phyloP scores from a whole-genome alignment of 148 eudicot genomes.

The Silene conica region DNA sequence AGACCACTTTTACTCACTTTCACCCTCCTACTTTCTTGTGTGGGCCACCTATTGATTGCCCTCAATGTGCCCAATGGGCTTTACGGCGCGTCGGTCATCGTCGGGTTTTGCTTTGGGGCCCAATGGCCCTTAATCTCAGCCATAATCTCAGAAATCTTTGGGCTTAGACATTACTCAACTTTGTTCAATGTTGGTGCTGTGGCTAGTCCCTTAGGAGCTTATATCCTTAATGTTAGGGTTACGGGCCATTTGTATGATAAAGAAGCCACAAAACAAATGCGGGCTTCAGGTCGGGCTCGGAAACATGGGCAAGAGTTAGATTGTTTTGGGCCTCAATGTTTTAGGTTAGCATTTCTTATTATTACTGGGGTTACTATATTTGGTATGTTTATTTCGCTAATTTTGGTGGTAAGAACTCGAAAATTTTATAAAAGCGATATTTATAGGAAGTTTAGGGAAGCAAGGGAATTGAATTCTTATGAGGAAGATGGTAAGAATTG shows the following conservation, averaged over 20 bases:
- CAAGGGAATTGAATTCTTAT: background rate
- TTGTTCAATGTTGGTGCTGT: constrained; percentile 34
- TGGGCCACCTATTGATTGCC: constrained; percentile 40
- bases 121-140: constrained; percentile 41
- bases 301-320: constrained; percentile 18
- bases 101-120: constrained; percentile 45
- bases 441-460: constrained; percentile 38
- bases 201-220: constrained; percentile 43
- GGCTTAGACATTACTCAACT: constrained; percentile 45
- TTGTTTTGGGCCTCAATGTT: constrained; percentile 32
- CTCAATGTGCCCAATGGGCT: constrained; percentile 35
- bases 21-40: constrained; percentile 23
- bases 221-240: constrained; percentile 33
- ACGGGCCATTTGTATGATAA: constrained; percentile 34
- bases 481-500: background rate
- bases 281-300: constrained; percentile 20
- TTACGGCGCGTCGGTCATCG: constrained; percentile 35
- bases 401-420: constrained; percentile 36
- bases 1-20: constrained; percentile 27
- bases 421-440: constrained; percentile 41
- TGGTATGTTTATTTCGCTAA: constrained; percentile 32
- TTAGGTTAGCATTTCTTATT: constrained; percentile 33
- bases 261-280: constrained; percentile 29
- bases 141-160: constrained; percentile 39
- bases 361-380: constrained; percentile 34